Conservation (phyloP, 225 moss, liverwort and hornwort genomes). For the Anthoceros angustus region DNA sequence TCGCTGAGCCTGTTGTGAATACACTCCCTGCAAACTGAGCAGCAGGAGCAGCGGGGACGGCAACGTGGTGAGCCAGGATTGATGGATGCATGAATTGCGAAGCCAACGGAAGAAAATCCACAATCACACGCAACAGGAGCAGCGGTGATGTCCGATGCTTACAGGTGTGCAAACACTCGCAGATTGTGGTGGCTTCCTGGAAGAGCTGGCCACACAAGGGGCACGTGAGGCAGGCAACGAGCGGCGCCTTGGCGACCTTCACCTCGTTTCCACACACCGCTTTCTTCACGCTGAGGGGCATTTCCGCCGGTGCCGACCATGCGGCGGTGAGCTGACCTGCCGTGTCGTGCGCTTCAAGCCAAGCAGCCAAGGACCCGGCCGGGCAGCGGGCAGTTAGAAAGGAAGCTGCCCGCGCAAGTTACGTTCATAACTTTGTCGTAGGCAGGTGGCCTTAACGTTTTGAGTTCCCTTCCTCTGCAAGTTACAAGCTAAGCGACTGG, state of each 20-base stretch:
- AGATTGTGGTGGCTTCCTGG: conserved; percentile 79
- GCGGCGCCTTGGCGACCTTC: conserved; percentile 46
- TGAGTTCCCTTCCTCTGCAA: too few species aligned
- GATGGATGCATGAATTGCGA: neutral
- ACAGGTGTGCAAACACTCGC: conserved; percentile 92
- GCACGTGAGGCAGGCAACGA: conserved; percentile 69
- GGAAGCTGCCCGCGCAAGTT: too few species aligned
- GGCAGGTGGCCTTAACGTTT: too few species aligned
- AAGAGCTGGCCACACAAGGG: conserved; percentile 62
- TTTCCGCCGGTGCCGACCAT: conserved; percentile 15
- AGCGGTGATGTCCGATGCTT: conserved; percentile 5
- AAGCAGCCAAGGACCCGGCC: too few species aligned
- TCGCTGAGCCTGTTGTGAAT: conserved; percentile 59
- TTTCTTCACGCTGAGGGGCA: conserved; percentile 47
- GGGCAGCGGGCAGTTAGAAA: too few species aligned
- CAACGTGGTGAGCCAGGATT: too few species aligned
- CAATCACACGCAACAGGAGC: neutral
- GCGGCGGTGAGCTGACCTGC: too few species aligned
- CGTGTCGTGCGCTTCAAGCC: too few species aligned
- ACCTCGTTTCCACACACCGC: conserved; percentile 45
- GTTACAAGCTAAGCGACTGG: too few species aligned
- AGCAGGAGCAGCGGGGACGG: neutral
- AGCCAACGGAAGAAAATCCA: neutral
- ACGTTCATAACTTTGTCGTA: too few species aligned
- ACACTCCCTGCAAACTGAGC: conserved; percentile 62